Percentiles rank a stretch among this genome's conserved stretches.
Evolutionary conservation across 2,329 filamentous ascomycete genomes (phyloP).

Genomic region (Decorospora gaudefroyi): DNA sequence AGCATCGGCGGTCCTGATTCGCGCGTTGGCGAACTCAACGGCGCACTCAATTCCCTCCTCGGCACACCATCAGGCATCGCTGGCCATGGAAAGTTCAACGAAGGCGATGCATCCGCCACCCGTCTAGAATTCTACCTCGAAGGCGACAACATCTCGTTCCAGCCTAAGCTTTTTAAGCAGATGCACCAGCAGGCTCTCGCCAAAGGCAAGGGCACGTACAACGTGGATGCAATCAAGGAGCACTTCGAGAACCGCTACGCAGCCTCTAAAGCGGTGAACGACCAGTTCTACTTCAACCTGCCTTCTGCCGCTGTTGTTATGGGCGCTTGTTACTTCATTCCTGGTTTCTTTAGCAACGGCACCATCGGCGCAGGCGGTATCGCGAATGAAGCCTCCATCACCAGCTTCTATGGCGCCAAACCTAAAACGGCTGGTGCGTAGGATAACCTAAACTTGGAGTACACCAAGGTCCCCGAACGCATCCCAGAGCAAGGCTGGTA

Average conservation of each 20-base stretch:
- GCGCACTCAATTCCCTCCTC: slow-evolving; percentile 38
- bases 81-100: slow-evolving; percentile 31
- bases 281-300: slow-evolving; percentile 28
- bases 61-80: slow-evolving; percentile 37
- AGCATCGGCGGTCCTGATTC: slow-evolving; percentile 24
- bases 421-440: slow-evolving; percentile 10
- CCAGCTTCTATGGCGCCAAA: slow-evolving; percentile 31
- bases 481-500: slow-evolving; percentile 30
- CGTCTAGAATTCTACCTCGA: slow-evolving; percentile 33
- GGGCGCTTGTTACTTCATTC: slow-evolving; percentile 31
- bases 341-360: slow-evolving; percentile 30
- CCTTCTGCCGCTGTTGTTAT: slow-evolving; percentile 24
- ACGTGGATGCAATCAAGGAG: slow-evolving; percentile 22
- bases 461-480: slow-evolving; percentile 28
- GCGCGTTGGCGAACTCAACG: slow-evolving; percentile 26
- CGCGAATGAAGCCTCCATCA: slow-evolving; percentile 30
- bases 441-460: slow-evolving; percentile 18
- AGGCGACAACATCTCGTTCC: slow-evolving; percentile 39
- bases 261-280: slow-evolving; percentile 21
- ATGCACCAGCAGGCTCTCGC: slow-evolving; percentile 26
- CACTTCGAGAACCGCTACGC: slow-evolving; percentile 29
- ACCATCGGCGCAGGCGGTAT: slow-evolving; percentile 28
- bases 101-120: slow-evolving; percentile 43
- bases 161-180: slow-evolving; percentile 31
- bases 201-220: slow-evolving; percentile 26